Evolutionary conservation across 345 rosid genomes (phyloP).

Genomic region (Noccaea caerulescens): DNA sequence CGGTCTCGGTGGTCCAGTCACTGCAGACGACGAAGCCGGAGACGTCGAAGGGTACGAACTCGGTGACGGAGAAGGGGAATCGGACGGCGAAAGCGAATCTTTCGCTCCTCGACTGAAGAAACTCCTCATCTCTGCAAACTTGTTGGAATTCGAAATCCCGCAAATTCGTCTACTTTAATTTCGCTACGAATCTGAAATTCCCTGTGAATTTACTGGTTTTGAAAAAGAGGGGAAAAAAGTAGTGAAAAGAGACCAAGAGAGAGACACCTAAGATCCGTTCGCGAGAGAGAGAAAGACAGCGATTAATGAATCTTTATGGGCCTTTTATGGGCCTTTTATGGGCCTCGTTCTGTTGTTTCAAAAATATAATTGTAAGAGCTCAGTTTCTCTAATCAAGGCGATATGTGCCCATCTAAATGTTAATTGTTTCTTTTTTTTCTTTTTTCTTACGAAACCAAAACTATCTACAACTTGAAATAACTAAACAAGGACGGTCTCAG

Average conservation of each 20-base stretch:
- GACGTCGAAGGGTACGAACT: conserved; percentile 45
- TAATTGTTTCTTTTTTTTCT: too few relatives aligned
- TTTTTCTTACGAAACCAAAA: too few relatives aligned
- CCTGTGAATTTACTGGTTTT: conserved; percentile 10
- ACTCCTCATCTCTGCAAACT: conserved; percentile 46
- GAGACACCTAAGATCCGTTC: conserved; percentile 38
- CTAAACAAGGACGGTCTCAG: too few relatives aligned
- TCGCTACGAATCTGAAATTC: conserved; percentile 11
- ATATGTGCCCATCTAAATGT: too few relatives aligned
- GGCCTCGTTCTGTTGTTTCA: not conserved
- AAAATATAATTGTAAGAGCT: not conserved
- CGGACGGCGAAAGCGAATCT: conserved; percentile 46
- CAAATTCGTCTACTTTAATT: not conserved
- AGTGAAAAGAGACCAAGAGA: not conserved
- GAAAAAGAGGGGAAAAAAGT: conserved; percentile 12
- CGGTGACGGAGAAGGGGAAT: conserved; percentile 45
- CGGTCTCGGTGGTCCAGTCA: conserved; percentile 95
- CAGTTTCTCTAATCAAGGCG: not conserved
- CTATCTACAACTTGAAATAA: too few relatives aligned
- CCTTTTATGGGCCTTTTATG: conserved; percentile 10
- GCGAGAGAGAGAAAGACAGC: conserved; percentile 16
- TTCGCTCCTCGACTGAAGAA: conserved; percentile 51
- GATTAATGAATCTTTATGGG: conserved; percentile 21
- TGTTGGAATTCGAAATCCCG: conserved; percentile 4
- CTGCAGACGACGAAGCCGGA: conserved; percentile 52